Percentiles rank a stretch among this genome's conserved stretches.
Evolutionary conservation across 345 rosid species (phyloP).

Genomic region (Dipteronia dyeriana): DNA sequence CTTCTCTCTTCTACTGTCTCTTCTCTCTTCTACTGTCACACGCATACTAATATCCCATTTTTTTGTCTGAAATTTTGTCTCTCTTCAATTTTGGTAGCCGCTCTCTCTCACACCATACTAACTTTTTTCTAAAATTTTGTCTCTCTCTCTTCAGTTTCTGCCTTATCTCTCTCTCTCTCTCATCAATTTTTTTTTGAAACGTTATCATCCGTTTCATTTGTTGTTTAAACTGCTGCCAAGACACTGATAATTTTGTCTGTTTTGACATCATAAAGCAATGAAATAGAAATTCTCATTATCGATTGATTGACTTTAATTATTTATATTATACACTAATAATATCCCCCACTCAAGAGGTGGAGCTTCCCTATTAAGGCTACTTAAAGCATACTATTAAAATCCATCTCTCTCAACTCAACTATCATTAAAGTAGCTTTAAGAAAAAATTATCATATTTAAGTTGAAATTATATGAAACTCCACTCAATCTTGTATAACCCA

Average conservation of each 20-base stretch:
- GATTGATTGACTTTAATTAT: slow-evolving; percentile 5
- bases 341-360: slow-evolving; percentile 25
- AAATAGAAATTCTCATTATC: slow-evolving; percentile 22
- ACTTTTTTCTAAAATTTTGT: too few relatives aligned
- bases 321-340: background rate
- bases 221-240: too few relatives aligned
- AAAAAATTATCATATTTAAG: background rate
- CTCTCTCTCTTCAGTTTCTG: too few relatives aligned
- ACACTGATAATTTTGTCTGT: background rate
- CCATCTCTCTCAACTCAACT: background rate
- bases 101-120: too few relatives aligned
- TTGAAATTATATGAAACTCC: slow-evolving; percentile 15
- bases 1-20: too few relatives aligned
- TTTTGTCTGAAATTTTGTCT: too few relatives aligned
- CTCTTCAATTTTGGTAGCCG: too few relatives aligned
- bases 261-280: slow-evolving; percentile 13
- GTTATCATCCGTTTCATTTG: too few relatives aligned
- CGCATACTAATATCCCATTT: too few relatives aligned
- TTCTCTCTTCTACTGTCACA: too few relatives aligned
- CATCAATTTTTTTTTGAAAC: too few relatives aligned
- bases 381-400: slow-evolving; percentile 6
- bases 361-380: slow-evolving; percentile 28
- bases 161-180: too few relatives aligned
- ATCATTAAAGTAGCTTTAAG: slow-evolving; percentile 11
- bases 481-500: slow-evolving; percentile 13